phyloP scores from a whole-genome alignment of 257 asterid genomes.

The Henckelia pumila region DNA sequence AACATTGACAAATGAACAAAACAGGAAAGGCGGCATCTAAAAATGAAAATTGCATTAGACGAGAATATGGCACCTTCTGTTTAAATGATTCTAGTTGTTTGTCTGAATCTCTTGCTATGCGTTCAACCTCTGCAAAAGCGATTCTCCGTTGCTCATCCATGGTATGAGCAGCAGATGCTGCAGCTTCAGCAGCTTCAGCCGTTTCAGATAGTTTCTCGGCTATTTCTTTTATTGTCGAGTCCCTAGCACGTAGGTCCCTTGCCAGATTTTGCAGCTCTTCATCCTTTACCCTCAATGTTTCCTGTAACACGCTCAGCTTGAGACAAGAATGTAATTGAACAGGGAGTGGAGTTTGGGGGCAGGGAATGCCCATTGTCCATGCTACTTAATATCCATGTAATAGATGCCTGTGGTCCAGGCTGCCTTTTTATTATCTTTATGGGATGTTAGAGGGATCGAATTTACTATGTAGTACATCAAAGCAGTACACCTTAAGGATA shows the following conservation, averaged over 20 bases:
- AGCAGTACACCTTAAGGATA: background rate
- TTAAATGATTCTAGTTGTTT: conserved; percentile 53
- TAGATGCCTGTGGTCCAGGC: background rate
- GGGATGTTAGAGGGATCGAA: background rate
- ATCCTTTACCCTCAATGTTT: conserved; percentile 94
- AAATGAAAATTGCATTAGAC: conserved; percentile 15
- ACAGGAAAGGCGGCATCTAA: background rate
- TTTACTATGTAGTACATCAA: conserved; percentile 1
- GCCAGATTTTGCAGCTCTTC: conserved; percentile 96
- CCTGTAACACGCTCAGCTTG: conserved; percentile 46
- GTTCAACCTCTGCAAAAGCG: conserved; percentile 77
- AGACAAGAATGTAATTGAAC: background rate
- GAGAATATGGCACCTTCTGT: conserved; percentile 48
- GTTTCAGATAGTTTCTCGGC: conserved; percentile 90
- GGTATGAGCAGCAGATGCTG: conserved; percentile 93
- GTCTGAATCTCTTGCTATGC: conserved; percentile 56
- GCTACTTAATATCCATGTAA: conserved; percentile 12
- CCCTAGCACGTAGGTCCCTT: conserved; percentile 83
- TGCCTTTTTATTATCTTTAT: conserved; percentile 7
- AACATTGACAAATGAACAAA: conserved; percentile 12
- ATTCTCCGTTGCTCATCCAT: conserved; percentile 94
- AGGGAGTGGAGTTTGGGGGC: background rate
- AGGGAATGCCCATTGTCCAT: background rate
- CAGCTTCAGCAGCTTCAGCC: conserved; percentile 96
- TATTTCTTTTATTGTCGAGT: conserved; percentile 80